Evolutionary conservation across 345 rosid species (phyloP).

Genomic region (Acer yangbiense): DNA sequence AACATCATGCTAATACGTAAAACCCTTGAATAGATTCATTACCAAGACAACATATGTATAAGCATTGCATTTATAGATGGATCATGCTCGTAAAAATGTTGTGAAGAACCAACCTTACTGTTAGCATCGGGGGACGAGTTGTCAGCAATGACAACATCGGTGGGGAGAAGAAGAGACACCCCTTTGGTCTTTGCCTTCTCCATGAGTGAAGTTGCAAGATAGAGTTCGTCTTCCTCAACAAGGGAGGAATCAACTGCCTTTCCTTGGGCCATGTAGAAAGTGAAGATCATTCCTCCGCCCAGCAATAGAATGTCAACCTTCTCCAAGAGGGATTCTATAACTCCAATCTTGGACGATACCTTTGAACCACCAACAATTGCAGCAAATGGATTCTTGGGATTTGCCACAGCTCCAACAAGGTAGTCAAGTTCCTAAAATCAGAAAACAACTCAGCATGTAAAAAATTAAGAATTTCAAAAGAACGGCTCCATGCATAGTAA

Average conservation of each 20-base stretch:
- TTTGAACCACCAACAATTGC: slow-evolving; percentile 96
- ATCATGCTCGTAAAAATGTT: not conserved
- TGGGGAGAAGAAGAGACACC: slow-evolving; percentile 77
- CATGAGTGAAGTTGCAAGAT: slow-evolving; percentile 73
- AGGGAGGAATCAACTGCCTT: slow-evolving; percentile 79
- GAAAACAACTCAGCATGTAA: slow-evolving; percentile 10
- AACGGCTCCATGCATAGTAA: not conserved
- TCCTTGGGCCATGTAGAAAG: slow-evolving; percentile 98
- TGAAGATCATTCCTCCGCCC: slow-evolving; percentile 98
- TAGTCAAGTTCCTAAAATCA: slow-evolving; percentile 79
- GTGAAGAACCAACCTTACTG: slow-evolving; percentile 64
- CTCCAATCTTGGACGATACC: slow-evolving; percentile 93
- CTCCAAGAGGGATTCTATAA: slow-evolving; percentile 84
- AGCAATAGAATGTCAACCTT: slow-evolving; percentile 80
- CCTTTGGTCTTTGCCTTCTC: slow-evolving; percentile 94
- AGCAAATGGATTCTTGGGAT: slow-evolving; percentile 93
- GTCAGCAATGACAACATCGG: slow-evolving; percentile 88
- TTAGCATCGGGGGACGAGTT: slow-evolving; percentile 91
- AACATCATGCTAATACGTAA: slow-evolving; percentile 8
- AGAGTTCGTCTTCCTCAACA: slow-evolving; percentile 94
- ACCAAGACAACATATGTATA: not conserved
- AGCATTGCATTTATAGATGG: not conserved
- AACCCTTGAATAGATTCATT: not conserved
- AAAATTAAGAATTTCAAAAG: not conserved
- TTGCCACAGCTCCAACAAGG: slow-evolving; percentile 92